These are phyloP conservation scores for Carex littledalei DNA, from an alignment of 176 grass and related monocot species.

Conservation along the genomic window DNA sequence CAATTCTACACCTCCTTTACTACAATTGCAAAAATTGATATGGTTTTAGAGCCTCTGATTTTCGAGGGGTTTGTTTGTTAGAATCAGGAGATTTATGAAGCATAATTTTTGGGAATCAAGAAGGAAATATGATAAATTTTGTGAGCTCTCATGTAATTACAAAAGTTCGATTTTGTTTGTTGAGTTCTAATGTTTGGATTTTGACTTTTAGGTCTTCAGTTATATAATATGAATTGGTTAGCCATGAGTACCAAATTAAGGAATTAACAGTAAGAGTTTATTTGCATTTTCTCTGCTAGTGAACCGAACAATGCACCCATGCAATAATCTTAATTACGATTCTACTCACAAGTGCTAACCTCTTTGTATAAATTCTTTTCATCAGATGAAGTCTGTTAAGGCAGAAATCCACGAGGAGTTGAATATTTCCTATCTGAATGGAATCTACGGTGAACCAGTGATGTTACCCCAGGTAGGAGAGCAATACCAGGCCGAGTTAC, in stretches of 20 bases:
- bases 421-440: constrained; percentile 34
- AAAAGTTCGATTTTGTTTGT: background rate
- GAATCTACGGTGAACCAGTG: constrained; percentile 49
- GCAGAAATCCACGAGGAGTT: constrained; percentile 17
- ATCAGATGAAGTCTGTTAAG: constrained; percentile 58
- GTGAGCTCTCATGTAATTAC: background rate
- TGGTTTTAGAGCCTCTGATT: background rate
- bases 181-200: background rate
- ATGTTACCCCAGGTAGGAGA: constrained; percentile 56
- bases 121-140: background rate
- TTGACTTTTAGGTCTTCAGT: background rate
- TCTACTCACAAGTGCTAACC: background rate
- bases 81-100: background rate
- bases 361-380: background rate
- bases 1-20: background rate
- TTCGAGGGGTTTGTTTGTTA: background rate
- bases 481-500: constrained; percentile 75
- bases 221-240: background rate
- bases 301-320: background rate
- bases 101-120: background rate
- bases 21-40: background rate
- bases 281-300: background rate
- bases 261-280: background rate
- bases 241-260: background rate
- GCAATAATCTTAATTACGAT: background rate